These are phyloP conservation scores for Lepiota subincarnata DNA, from an alignment of 768 basidiomycete genomes.

Conservation along the genomic window DNA sequence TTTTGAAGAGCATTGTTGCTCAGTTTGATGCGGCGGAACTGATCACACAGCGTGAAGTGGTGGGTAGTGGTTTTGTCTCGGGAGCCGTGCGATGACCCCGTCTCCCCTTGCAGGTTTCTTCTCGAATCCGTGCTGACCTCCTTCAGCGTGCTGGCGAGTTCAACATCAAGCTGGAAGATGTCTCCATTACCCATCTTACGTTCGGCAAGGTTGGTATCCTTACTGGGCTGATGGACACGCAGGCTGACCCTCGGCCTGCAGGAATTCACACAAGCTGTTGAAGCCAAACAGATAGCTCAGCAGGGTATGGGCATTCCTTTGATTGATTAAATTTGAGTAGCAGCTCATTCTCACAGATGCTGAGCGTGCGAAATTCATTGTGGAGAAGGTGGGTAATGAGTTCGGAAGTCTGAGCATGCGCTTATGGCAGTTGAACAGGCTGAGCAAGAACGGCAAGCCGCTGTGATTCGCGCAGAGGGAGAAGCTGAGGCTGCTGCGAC, in stretches of 20 bases:
- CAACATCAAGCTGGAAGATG: slow-evolving; percentile 92
- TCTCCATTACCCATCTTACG: slow-evolving; percentile 90
- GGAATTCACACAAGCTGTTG: slow-evolving; percentile 98
- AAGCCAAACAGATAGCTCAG: slow-evolving; percentile 99
- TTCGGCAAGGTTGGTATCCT: slow-evolving; percentile 67
- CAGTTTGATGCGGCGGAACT: slow-evolving; percentile 97
- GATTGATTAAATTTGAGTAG: slow-evolving; percentile 3
- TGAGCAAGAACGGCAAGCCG: slow-evolving; percentile 98
- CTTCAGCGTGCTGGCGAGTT: slow-evolving; percentile 94
- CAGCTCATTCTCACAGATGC: slow-evolving; percentile 57
- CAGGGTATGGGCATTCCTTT: slow-evolving; percentile 57
- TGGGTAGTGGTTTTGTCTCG: slow-evolving; percentile 34
- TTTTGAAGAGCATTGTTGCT: slow-evolving; percentile 95
- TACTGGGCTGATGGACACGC: slow-evolving; percentile 1
- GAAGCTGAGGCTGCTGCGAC: slow-evolving; percentile 97
- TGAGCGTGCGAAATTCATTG: slow-evolving; percentile 97
- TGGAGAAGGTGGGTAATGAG: slow-evolving; percentile 73
- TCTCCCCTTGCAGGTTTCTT: slow-evolving; percentile 59
- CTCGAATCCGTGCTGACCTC: slow-evolving; percentile 88
- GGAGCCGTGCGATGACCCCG: background rate
- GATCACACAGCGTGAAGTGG: slow-evolving; percentile 97
- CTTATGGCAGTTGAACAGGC: slow-evolving; percentile 49
- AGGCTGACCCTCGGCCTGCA: slow-evolving; percentile 23
- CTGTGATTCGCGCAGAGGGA: slow-evolving; percentile 96
- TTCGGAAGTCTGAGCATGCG: background rate